These are phyloP conservation scores for Saccharomyces hybrid DNA, from an alignment of 1,139 yeast genomes.

Conservation along the genomic window DNA sequence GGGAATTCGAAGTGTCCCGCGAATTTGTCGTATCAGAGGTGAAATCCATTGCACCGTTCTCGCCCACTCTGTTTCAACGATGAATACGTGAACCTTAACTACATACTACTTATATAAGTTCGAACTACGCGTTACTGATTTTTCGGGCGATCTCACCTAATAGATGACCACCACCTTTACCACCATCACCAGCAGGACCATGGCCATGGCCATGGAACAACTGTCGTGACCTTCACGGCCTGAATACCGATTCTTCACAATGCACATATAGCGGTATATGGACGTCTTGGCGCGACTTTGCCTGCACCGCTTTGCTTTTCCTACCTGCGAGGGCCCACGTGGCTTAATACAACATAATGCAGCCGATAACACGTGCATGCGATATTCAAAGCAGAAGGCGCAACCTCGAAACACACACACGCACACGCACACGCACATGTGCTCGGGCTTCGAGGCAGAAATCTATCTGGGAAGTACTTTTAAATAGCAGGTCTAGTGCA, in stretches of 20 bases:
- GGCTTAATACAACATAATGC: background rate
- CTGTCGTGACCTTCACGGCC: background rate
- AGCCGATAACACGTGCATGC: background rate
- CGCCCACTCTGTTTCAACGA: background rate
- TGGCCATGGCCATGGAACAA: background rate
- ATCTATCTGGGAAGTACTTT: background rate
- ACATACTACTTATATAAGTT: background rate
- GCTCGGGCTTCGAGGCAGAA: background rate
- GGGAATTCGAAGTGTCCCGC: background rate
- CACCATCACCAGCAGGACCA: background rate
- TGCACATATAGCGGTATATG: background rate
- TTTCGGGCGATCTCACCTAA: background rate
- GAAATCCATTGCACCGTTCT: conserved; percentile 10
- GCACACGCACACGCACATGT: background rate
- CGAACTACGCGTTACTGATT: background rate
- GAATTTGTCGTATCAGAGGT: conserved; percentile 10
- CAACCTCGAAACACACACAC: background rate
- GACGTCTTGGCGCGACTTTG: background rate
- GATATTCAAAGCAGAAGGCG: background rate
- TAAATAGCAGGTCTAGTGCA: background rate
- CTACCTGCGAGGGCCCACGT: background rate
- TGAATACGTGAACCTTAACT: background rate
- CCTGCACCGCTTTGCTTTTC: background rate
- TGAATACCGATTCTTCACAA: background rate
- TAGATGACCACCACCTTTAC: background rate